Base-by-base conservation (phyloP, 1,284 basidiomycete genomes). In the Ceraceosorus bombacis region DNA sequence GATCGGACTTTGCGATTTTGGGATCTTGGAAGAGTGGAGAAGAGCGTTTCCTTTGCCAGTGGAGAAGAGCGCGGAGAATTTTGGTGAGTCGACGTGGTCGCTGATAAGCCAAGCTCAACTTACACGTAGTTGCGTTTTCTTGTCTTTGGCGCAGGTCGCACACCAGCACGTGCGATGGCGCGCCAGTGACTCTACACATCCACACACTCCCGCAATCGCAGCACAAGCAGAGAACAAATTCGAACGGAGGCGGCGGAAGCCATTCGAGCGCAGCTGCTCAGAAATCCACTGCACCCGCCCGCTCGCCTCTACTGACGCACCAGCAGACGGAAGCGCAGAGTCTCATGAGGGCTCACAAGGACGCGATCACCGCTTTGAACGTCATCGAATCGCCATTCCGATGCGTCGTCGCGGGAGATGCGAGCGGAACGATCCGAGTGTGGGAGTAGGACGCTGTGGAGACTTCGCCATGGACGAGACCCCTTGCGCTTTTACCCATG, bases 301-400 rank as follows among this genome's bases (percentile, higher is more conserved):
- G 59, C 4, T 60, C 66, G n/a, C 72, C 73, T 0, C 52, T 76
- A 36, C 56, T 70, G 49, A 49, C 71, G 4, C 63, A 64, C n/a
- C 58, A 64, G 41, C 64, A 68, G 49, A 63, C 60, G 6, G 38
- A 58, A 4, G 56, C 49, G 8, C 40, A 54, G 12, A 49, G 48
- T 8, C 36, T 27, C n/a, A 61, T 58, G 41, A 48, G 54, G 9
- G 60, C 59, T 17, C 90, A 94, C 72, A 87, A 88, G 65, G 91
- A 94, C 72, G 84, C 88, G 2, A 83, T 95, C 36, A 89, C 87
- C 1, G 85, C 87, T 2, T 77, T 94, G 27, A 83, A 84, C 0
- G 87, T 88, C 64, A 85, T 94, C 57, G 90, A 94, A 66, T 84
- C 87, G 0, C 90, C 90, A 0, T 94, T 93, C 79, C 82, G 88